A percentile compares a stretch with the other conserved stretches of the same genome.
phyloP scores from a whole-genome alignment of 495 filamentous ascomycete genomes.

The Parathielavia hyrcaniae region DNA sequence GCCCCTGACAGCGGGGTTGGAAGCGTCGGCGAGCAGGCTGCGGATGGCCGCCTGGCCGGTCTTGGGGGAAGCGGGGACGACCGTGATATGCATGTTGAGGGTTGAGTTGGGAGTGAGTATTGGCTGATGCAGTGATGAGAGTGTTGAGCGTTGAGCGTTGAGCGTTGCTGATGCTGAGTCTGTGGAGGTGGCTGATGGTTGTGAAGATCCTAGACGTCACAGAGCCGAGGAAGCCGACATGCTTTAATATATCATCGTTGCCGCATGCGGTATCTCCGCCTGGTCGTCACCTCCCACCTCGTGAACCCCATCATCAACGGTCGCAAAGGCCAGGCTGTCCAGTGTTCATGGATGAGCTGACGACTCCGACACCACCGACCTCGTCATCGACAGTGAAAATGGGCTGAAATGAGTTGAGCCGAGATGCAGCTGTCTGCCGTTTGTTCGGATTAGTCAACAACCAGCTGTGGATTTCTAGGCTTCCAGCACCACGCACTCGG shows the following conservation, averaged over 20 bases:
- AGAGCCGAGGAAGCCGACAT: too few relatives aligned
- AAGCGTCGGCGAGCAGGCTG: conserved; percentile 18
- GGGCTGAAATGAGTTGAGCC: neutral
- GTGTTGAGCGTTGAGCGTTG: neutral
- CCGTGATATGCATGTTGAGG: conserved; percentile 20
- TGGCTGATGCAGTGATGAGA: too few relatives aligned
- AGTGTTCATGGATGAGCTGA: neutral
- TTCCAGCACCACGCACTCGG: too few relatives aligned
- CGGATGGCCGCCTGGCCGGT: conserved; percentile 27
- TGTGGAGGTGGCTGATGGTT: neutral
- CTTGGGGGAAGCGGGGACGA: conserved; percentile 23
- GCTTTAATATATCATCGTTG: too few relatives aligned
- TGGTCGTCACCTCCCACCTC: neutral
- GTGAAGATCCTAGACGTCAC: neutral
- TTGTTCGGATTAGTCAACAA: neutral
- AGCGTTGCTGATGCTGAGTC: neutral
- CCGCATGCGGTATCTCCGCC: too few relatives aligned
- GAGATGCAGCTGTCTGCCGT: neutral
- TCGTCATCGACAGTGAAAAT: neutral
- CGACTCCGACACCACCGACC: neutral
- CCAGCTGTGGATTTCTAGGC: too few relatives aligned
- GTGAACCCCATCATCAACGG: neutral
- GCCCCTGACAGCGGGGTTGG: conserved; percentile 17
- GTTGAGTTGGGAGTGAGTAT: neutral
- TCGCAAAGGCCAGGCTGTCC: neutral